These are phyloP conservation scores for Dendrobium catenatum DNA, from an alignment of 106 monocot species.

Conservation along the genomic window DNA sequence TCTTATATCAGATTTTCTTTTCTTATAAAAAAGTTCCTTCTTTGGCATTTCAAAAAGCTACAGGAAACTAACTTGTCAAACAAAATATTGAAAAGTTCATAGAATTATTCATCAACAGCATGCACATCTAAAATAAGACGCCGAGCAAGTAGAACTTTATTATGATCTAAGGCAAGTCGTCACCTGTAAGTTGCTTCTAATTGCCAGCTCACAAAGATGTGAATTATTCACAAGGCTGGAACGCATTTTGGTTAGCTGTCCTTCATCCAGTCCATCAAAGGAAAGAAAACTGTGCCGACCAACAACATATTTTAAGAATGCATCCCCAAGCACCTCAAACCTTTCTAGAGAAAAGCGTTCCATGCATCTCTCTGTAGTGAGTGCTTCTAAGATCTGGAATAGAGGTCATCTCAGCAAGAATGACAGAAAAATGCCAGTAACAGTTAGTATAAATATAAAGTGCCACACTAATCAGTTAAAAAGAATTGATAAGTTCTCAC, in stretches of 20 bases:
- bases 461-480: background rate
- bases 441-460: background rate
- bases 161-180: background rate
- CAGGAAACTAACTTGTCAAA: background rate
- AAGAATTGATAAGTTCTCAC: slow-evolving; percentile 31
- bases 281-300: slow-evolving; percentile 72
- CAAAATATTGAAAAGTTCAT: background rate
- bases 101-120: background rate
- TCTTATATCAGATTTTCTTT: background rate
- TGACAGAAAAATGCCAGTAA: background rate
- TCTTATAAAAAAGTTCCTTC: background rate
- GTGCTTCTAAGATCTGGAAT: slow-evolving; percentile 81
- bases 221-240: slow-evolving; percentile 73
- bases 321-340: slow-evolving; percentile 93
- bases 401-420: slow-evolving; percentile 12
- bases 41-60: background rate
- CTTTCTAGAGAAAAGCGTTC: slow-evolving; percentile 90
- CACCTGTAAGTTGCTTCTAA: slow-evolving; percentile 80
- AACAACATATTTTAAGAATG: slow-evolving; percentile 88
- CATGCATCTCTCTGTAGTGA: slow-evolving; percentile 89
- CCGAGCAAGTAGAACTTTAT: background rate
- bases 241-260: slow-evolving; percentile 75
- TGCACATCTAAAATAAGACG: background rate
- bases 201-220: slow-evolving; percentile 69
- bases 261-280: slow-evolving; percentile 77